Conservation (phyloP, 2,329 filamentous ascomycete species). For the Pseudocercospora fuligena region DNA sequence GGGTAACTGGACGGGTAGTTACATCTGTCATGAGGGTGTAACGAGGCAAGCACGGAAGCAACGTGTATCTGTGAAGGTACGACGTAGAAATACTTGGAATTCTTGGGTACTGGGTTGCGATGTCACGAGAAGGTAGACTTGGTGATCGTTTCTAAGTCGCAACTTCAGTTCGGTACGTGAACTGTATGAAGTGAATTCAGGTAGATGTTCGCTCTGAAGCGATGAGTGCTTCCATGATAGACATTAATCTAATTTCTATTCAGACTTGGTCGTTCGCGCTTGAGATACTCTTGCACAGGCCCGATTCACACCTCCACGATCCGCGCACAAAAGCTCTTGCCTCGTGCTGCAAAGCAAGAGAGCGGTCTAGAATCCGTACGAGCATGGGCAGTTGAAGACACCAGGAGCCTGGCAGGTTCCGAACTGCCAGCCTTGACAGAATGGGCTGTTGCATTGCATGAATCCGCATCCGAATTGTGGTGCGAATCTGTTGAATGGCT, state of each 20-base stretch:
- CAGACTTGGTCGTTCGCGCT: too few species aligned
- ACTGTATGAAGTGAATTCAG: too few species aligned
- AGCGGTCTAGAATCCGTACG: background rate
- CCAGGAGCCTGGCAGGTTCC: background rate
- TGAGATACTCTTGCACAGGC: too few species aligned
- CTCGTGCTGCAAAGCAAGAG: background rate
- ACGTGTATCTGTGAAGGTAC: slow-evolving; percentile 2
- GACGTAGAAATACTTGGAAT: background rate
- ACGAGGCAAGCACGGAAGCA: background rate
- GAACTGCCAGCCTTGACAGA: background rate
- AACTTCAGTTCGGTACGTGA: too few species aligned
- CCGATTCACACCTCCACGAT: too few species aligned
- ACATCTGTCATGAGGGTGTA: slow-evolving; percentile 13
- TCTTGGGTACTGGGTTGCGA: background rate
- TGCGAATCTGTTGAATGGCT: background rate
- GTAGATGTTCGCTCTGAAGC: too few species aligned
- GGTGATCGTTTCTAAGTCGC: background rate
- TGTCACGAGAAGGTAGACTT: background rate
- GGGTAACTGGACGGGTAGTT: slow-evolving; percentile 4
- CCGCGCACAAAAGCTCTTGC: background rate
- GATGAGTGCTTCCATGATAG: background rate
- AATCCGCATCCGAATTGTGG: background rate
- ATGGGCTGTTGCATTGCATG: background rate
- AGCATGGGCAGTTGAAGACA: background rate
- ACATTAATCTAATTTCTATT: background rate